A percentile compares a stretch with the other conserved stretches of the same genome.
phyloP scores from a whole-genome alignment of 2,329 filamentous ascomycete genomes.

The Alternaria burnsii region DNA sequence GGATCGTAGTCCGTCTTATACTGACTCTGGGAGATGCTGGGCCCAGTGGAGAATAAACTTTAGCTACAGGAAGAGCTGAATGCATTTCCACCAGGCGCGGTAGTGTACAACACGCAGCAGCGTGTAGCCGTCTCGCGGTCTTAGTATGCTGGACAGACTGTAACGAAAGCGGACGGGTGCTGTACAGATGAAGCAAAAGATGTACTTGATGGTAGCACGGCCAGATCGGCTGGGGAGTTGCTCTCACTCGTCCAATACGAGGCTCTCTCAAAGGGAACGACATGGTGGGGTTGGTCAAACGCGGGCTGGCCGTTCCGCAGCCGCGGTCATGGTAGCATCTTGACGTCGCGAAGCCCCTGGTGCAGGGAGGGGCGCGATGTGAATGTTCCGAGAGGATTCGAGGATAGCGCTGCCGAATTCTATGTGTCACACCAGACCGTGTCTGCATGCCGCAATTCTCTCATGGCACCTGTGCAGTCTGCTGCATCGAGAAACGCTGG shows the following conservation, averaged over 20 bases:
- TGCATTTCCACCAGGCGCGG: slow-evolving; percentile 32
- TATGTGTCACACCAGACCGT: slow-evolving; percentile 42
- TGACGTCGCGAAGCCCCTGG: slow-evolving; percentile 50
- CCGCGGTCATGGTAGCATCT: slow-evolving; percentile 55
- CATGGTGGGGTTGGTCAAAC: slow-evolving; percentile 48
- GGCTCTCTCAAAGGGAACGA: slow-evolving; percentile 35
- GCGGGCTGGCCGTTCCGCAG: slow-evolving; percentile 54
- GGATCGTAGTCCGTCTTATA: slow-evolving; percentile 49
- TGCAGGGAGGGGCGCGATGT: slow-evolving; percentile 31
- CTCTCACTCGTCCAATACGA: slow-evolving; percentile 35
- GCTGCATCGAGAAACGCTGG: slow-evolving; percentile 21
- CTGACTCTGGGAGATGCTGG: slow-evolving; percentile 27
- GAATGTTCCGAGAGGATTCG: slow-evolving; percentile 34
- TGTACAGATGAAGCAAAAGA: slow-evolving; percentile 47
- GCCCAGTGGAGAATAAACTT: slow-evolving; percentile 35
- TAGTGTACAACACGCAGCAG: slow-evolving; percentile 40
- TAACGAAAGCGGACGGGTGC: slow-evolving; percentile 42
- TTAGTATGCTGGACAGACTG: slow-evolving; percentile 30
- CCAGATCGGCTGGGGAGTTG: slow-evolving; percentile 37
- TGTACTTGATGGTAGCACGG: slow-evolving; percentile 44
- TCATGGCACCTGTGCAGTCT: slow-evolving; percentile 31
- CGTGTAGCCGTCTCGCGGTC: slow-evolving; percentile 37
- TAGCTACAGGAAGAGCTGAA: slow-evolving; percentile 31
- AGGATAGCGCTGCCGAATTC: slow-evolving; percentile 29
- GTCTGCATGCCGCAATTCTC: slow-evolving; percentile 23